phyloP scores from a whole-genome alignment of 495 filamentous ascomycete species.

The Friedmanniomyces endolithicus region DNA sequence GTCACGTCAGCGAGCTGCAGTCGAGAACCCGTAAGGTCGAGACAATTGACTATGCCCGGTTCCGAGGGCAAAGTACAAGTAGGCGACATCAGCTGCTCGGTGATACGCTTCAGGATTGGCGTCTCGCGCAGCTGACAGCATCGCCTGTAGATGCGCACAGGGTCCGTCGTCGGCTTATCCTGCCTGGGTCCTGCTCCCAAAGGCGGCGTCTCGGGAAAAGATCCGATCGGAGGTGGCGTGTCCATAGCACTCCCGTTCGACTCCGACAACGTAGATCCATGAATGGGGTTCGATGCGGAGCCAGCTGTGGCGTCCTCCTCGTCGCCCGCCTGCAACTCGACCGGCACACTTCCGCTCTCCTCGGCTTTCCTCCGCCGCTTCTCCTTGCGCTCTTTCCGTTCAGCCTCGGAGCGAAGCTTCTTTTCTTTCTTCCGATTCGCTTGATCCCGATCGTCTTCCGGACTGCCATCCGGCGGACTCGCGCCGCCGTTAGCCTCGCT shows the following conservation, averaged over 20 bases:
- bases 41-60: slow-evolving; percentile 59
- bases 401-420: slow-evolving; percentile 81
- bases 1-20: slow-evolving; percentile 71
- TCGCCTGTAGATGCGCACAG: slow-evolving; percentile 80
- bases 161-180: slow-evolving; percentile 73
- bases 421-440: slow-evolving; percentile 63
- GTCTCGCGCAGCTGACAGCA: slow-evolving; percentile 92
- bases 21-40: slow-evolving; percentile 75
- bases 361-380: slow-evolving; percentile 65
- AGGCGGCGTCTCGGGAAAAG: neutral
- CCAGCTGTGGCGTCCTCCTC: slow-evolving; percentile 10
- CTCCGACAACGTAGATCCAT: neutral
- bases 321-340: slow-evolving; percentile 54
- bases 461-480: neutral
- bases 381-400: slow-evolving; percentile 75
- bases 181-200: slow-evolving; percentile 37
- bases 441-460: slow-evolving; percentile 33
- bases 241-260: slow-evolving; percentile 3
- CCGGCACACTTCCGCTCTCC: slow-evolving; percentile 66
- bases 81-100: slow-evolving; percentile 54
- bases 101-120: slow-evolving; percentile 74
- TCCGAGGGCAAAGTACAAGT: slow-evolving; percentile 28
- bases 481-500: neutral
- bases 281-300: slow-evolving; percentile 15
- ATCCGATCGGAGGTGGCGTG: slow-evolving; percentile 1